phyloP scores from a whole-genome alignment of 768 basidiomycete species.

The Boletus rubescentipes region DNA sequence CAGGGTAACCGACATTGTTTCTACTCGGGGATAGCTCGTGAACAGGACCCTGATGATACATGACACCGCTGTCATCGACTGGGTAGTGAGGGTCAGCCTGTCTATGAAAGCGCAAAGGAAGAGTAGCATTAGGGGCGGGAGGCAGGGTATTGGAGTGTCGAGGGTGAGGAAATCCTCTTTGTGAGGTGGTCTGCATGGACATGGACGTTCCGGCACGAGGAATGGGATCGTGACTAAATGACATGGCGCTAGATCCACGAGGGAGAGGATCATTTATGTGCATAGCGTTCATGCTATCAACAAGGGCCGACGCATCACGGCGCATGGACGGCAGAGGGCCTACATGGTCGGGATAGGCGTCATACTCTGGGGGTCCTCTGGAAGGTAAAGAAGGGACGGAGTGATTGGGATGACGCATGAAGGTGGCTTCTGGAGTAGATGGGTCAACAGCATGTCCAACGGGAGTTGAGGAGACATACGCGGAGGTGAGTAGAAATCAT shows the following conservation, averaged over 20 bases:
- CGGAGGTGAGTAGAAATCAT: slow-evolving; percentile 20
- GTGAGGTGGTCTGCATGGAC: slow-evolving; percentile 41
- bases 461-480: slow-evolving; percentile 19
- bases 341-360: slow-evolving; percentile 22
- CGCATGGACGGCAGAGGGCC: slow-evolving; percentile 41
- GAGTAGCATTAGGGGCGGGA: slow-evolving; percentile 23
- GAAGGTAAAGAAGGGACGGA: slow-evolving; percentile 49
- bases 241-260: slow-evolving; percentile 30
- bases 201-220: slow-evolving; percentile 58
- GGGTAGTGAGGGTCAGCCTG: slow-evolving; percentile 32
- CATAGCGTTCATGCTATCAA: slow-evolving; percentile 55
- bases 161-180: slow-evolving; percentile 34
- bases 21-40: slow-evolving; percentile 21
- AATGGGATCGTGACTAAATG: slow-evolving; percentile 43
- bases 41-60: slow-evolving; percentile 8
- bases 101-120: slow-evolving; percentile 21
- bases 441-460: slow-evolving; percentile 7
- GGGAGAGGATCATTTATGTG: slow-evolving; percentile 45
- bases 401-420: slow-evolving; percentile 47
- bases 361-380: slow-evolving; percentile 35
- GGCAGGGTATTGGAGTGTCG: slow-evolving; percentile 46
- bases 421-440: slow-evolving; percentile 16
- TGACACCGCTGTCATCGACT: slow-evolving; percentile 31
- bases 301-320: slow-evolving; percentile 38
- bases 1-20: slow-evolving; percentile 29